These are phyloP conservation scores for Penicillium verrucosum DNA, from an alignment of 2,329 filamentous ascomycete genomes.

Conservation along the genomic window DNA sequence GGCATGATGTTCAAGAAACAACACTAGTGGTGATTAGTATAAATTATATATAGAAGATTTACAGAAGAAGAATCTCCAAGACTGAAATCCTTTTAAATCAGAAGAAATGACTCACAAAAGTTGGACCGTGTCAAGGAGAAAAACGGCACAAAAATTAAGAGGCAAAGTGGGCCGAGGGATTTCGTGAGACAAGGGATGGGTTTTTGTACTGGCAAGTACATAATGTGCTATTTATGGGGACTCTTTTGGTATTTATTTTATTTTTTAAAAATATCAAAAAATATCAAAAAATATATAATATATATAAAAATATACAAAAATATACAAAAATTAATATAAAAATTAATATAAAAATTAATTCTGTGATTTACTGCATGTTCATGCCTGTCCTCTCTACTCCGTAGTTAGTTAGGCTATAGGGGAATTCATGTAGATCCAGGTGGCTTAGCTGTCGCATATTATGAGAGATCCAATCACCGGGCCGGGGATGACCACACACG, in stretches of 20 bases:
- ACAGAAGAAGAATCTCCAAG: neutral
- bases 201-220: neutral
- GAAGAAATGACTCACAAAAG: constrained; percentile 4
- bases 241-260: too few species aligned
- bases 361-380: neutral
- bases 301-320: too few species aligned
- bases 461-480: neutral
- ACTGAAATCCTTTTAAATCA: neutral
- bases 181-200: neutral
- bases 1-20: constrained; percentile 33
- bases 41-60: neutral
- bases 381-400: neutral
- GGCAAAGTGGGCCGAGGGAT: constrained; percentile 3
- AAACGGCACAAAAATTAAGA: neutral
- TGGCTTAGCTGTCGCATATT: neutral
- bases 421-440: neutral
- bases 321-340: too few species aligned
- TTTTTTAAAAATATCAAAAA: neutral
- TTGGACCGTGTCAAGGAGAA: neutral
- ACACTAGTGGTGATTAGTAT: constrained; percentile 5
- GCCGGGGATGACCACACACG: constrained; percentile 1
- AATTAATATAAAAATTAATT: too few species aligned
- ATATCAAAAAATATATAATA: too few species aligned
- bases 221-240: neutral
- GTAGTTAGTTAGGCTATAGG: too few species aligned